Conservation (phyloP, 1,139 yeast genomes). For the Pneumocystis sp. region DNA sequence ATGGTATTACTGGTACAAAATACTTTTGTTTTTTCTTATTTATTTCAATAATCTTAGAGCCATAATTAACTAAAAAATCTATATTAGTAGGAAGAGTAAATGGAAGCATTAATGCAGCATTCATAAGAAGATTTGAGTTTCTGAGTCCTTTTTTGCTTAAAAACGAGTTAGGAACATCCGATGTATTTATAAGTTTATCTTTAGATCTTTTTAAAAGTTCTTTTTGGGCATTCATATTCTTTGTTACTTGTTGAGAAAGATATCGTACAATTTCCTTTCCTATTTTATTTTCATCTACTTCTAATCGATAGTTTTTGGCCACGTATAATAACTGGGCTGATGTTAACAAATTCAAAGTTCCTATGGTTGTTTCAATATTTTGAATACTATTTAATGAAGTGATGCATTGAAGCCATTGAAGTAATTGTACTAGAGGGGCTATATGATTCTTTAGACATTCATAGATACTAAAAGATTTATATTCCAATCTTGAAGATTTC, state of each 20-base stretch:
- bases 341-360: constrained; percentile 37
- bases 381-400: constrained; percentile 48
- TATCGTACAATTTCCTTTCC: constrained; percentile 21
- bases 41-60: constrained; percentile 29
- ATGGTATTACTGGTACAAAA: constrained; percentile 28
- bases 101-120: constrained; percentile 18
- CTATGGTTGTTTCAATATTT: constrained; percentile 37
- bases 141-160: background rate
- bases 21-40: constrained; percentile 24
- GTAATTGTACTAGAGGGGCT: constrained; percentile 58
- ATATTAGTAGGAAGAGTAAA: constrained; percentile 27
- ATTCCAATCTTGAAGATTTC: constrained; percentile 18
- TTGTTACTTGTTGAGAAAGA: constrained; percentile 12
- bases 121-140: constrained; percentile 13
- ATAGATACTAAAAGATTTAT: constrained; percentile 19
- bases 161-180: background rate
- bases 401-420: constrained; percentile 85
- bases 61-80: constrained; percentile 31
- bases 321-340: constrained; percentile 58
- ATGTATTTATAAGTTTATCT: constrained; percentile 2
- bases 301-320: constrained; percentile 67
- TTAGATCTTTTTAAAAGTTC: background rate
- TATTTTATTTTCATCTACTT: constrained; percentile 50
- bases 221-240: constrained; percentile 7
- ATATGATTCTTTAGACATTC: constrained; percentile 50